Base-by-base conservation (phyloP, 164 flowering plant species). In the Protea cynaroides region DNA sequence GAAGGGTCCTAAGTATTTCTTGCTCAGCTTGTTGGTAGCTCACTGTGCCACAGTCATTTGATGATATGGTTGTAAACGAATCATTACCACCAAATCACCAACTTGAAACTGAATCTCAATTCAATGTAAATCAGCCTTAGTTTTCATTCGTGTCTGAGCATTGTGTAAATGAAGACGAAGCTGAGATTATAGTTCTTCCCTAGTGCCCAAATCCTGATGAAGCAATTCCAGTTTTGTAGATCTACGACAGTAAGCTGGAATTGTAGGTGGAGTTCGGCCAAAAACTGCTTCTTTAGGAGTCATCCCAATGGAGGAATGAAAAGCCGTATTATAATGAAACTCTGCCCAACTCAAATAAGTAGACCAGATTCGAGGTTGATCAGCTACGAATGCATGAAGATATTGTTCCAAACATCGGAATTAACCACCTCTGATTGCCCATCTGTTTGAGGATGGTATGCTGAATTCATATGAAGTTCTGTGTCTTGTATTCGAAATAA, bases 251-350 rank as follows among this genome's bases (percentile, higher is more conserved):
- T 38, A 15, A 21, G 38, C 13, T 14, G 38, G 3, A 9, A 29
- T 13, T 7, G n/a, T 47, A 5, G 59, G 51, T 18, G 62, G 55
- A 25, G 60, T 46, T 12, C 2, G 4, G 2, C 65, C 49, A 34
- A 59, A 64, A 7, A 58, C 10, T 14, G 60, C 64, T 40, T 60
- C 37, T 14, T 34, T 52, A 4, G 65, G 73, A 5, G 64, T 40
- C 46, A 60, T 25, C 14, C 43, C 13, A 4, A 40, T 70, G 10
- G 65, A 2, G 1, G 61, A n/a, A 37, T 70, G 65, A 7, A 24
- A 38, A 18, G 47, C 15, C 2, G 63, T 66, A 34, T 66, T 71
- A 47, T 71, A 71, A 50, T 61, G 54, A 14, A 6, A 65, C 23
- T 56, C 69, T 0, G 58, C 62, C 69, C 40, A 61, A 7, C 57